phyloP scores from a whole-genome alignment of 495 filamentous ascomycete genomes.

The Penicillium alfredii region DNA sequence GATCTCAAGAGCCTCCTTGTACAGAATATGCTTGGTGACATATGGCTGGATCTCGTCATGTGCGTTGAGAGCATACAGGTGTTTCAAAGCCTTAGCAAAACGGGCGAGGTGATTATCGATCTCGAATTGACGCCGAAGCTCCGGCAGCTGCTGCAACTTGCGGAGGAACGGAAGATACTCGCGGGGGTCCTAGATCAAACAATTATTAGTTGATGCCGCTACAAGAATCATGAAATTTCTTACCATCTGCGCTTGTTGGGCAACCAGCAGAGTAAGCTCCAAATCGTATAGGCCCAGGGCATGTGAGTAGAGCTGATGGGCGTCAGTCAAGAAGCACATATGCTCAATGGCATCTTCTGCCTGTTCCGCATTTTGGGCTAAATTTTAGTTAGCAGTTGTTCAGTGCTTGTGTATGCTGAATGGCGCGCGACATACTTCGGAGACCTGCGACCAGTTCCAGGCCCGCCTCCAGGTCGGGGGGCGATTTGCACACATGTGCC shows the following conservation, averaged over 20 bases:
- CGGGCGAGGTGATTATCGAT: slow-evolving; percentile 85
- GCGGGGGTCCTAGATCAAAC: slow-evolving; percentile 67
- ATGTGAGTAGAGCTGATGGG: slow-evolving; percentile 86
- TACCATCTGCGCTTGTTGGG: slow-evolving; percentile 88
- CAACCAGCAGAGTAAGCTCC: slow-evolving; percentile 81
- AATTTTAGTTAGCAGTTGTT: slow-evolving; percentile 13
- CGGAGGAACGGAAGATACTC: slow-evolving; percentile 96
- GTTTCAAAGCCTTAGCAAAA: slow-evolving; percentile 65
- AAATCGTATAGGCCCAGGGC: slow-evolving; percentile 87
- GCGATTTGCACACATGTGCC: slow-evolving; percentile 86
- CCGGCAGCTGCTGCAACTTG: slow-evolving; percentile 66
- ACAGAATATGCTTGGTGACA: slow-evolving; percentile 70
- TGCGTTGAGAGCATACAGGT: slow-evolving; percentile 59
- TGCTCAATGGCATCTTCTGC: slow-evolving; percentile 86
- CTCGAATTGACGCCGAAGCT: slow-evolving; percentile 63
- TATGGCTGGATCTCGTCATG: slow-evolving; percentile 76
- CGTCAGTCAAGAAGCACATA: slow-evolving; percentile 92
- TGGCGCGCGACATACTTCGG: slow-evolving; percentile 41
- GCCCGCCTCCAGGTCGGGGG: slow-evolving; percentile 84
- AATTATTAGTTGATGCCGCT: neutral
- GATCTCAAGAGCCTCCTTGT: slow-evolving; percentile 67
- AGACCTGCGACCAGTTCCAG: slow-evolving; percentile 70
- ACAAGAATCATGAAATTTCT: neutral
- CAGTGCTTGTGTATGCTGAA: neutral
- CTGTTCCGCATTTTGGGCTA: slow-evolving; percentile 55